phyloP scores from a whole-genome alignment of 805 yeast genomes.

The Hanseniaspora valbyensis region DNA sequence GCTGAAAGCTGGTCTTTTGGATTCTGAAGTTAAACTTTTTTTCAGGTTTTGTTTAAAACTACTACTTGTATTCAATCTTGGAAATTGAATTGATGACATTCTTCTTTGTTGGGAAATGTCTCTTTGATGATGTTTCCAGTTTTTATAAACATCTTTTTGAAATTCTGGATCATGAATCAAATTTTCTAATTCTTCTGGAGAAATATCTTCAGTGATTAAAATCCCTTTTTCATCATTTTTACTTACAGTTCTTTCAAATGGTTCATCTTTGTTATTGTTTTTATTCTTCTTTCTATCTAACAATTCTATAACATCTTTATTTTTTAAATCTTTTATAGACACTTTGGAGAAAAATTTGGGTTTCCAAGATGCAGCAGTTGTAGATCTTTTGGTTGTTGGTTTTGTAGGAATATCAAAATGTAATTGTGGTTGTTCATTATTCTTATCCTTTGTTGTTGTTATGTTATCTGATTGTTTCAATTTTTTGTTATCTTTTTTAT shows the following conservation, averaged over 20 bases:
- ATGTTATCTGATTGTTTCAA: too few relatives aligned
- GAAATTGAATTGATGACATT: background rate
- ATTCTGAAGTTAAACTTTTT: background rate
- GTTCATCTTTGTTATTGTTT: background rate
- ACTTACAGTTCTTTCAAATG: too few relatives aligned
- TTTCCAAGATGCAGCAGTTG: background rate
- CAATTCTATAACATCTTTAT: background rate
- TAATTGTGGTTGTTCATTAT: constrained; percentile 3
- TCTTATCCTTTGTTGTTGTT: background rate
- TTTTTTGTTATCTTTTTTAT: too few relatives aligned
- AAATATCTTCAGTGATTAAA: background rate
- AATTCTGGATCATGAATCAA: constrained; percentile 13
- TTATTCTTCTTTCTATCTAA: background rate
- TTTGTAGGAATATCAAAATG: constrained; percentile 13
- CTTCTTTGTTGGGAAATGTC: background rate
- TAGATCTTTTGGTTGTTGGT: background rate
- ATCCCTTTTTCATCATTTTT: background rate
- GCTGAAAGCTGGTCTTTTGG: background rate
- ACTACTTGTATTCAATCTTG: background rate
- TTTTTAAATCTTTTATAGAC: background rate
- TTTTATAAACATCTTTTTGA: constrained; percentile 18
- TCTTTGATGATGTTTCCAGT: constrained; percentile 12
- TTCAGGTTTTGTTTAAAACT: background rate
- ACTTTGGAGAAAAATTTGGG: background rate
- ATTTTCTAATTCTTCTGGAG: constrained; percentile 4